Evolutionary conservation across 2,329 filamentous ascomycete genomes (phyloP), one percentile per base, ranked within the genome.

Genomic region (Herpotrichia juniperi): DNA sequence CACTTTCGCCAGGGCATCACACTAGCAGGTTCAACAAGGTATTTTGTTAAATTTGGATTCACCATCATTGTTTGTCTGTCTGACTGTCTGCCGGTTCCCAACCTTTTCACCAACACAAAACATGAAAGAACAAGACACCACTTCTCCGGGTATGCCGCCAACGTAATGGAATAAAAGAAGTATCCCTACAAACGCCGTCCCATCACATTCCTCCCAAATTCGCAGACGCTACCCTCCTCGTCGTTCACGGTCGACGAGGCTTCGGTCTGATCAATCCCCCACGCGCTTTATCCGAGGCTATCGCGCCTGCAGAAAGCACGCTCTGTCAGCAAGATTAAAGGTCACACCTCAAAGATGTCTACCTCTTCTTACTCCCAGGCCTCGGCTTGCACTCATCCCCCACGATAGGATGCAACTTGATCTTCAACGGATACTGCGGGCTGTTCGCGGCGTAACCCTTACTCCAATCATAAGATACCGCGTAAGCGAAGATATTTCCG

Each of bases 381-480:
- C 78, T 62, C 4, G 79, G 79, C 66, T 81, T 80, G 66, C 79
- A 80, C 67, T 81, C 78, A 44, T 81, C 79, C 0, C 74, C 73
- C 4, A 66, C 54, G 21, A 81, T 70, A 0, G 78, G 78, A 59
- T 81, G 79, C 50, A 81, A 64, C 72, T 80, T 81, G 54, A 81
- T 74, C 68, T 80, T 80, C 59, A 76, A 79, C 3, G 78, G 75
- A n/a, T 75, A 72, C 60, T 74, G 61, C 51, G 86, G 86, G 22
- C 81, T 94, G 76, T 97, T 97, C 61, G 81, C 85, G 59, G 89
- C 85, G 78, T 93, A 97, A 14, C 94, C 94, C 80, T 99, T 97
- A 78, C 89, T 92, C 94, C 94, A 99, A 78, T 99, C 94, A 74
- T 99, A 99, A 72, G 91, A 92, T 42, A 97, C 85, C 22, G 93